These are phyloP conservation scores for Trametes punicea DNA, from an alignment of 768 basidiomycete species.

Conservation along the genomic window DNA sequence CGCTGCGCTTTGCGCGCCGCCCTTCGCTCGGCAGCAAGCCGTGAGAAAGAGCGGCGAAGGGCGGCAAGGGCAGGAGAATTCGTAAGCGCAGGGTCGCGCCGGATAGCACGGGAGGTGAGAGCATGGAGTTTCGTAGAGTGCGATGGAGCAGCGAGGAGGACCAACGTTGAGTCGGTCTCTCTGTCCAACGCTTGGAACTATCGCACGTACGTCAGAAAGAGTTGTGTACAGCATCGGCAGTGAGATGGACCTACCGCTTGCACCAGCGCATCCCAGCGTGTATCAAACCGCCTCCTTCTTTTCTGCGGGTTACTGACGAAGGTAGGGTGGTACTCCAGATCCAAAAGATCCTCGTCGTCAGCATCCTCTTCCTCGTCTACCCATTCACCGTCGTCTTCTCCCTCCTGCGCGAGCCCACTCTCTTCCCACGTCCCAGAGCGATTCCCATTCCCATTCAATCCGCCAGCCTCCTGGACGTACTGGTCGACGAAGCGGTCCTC, in stretches of 20 bases:
- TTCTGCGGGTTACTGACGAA: conserved; percentile 67
- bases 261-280: conserved; percentile 69
- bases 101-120: conserved; percentile 65
- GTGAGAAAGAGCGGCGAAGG: conserved; percentile 56
- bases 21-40: conserved; percentile 55
- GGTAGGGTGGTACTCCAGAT: conserved; percentile 72
- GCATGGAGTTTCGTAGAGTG: conserved; percentile 65
- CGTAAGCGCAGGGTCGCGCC: conserved; percentile 47
- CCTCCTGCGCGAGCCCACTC: conserved; percentile 22
- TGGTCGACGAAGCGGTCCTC: conserved; percentile 41
- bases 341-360: conserved; percentile 66
- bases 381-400: conserved; percentile 57
- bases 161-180: conserved; percentile 76
- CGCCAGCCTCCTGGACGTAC: conserved; percentile 22
- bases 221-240: background rate
- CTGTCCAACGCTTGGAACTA: conserved; percentile 78
- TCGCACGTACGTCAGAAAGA: conserved; percentile 8
- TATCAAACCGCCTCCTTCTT: conserved; percentile 68
- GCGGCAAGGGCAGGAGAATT: conserved; percentile 48
- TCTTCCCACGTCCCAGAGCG: conserved; percentile 28
- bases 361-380: conserved; percentile 68
- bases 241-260: conserved; percentile 58
- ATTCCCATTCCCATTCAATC: conserved; percentile 35
- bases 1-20: conserved; percentile 41
- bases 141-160: conserved; percentile 71